phyloP scores from a whole-genome alignment of 345 rosid species.

The Cardamine chenopodiifolia region DNA sequence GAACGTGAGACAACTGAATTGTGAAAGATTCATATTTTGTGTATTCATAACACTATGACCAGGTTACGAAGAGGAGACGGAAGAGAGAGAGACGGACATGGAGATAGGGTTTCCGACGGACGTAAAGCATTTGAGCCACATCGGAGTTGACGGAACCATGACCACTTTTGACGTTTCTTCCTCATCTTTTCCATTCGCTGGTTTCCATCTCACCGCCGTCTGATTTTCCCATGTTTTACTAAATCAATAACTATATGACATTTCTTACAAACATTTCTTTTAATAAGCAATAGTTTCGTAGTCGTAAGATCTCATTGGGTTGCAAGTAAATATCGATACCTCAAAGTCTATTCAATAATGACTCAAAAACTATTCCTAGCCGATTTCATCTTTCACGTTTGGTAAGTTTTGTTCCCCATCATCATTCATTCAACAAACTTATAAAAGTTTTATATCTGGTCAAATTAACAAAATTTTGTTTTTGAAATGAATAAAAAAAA shows the following conservation, averaged over 20 bases:
- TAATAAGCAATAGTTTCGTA: not conserved
- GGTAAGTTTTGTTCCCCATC: not conserved
- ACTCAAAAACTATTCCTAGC: not conserved
- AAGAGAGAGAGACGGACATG: slow-evolving; percentile 56
- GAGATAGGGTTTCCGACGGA: slow-evolving; percentile 80
- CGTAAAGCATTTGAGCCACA: slow-evolving; percentile 85
- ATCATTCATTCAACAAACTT: not conserved
- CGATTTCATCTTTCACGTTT: not conserved
- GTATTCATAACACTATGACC: not conserved
- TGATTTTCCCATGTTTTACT: slow-evolving; percentile 11
- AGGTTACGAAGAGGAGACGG: slow-evolving; percentile 67
- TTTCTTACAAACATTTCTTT: slow-evolving; percentile 29
- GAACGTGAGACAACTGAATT: not conserved
- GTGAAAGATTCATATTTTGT: not conserved
- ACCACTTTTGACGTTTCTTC: slow-evolving; percentile 35
- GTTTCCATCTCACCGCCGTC: slow-evolving; percentile 32
- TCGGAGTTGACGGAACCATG: slow-evolving; percentile 67
- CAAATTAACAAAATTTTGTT: no score
- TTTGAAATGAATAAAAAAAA: no score
- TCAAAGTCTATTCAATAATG: not conserved
- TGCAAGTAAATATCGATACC: slow-evolving; percentile 7
- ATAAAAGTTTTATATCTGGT: no score
- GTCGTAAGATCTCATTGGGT: not conserved
- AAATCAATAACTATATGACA: not conserved
- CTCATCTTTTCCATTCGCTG: slow-evolving; percentile 32